Base-by-base conservation (phyloP, 1,284 basidiomycete species). In the Prillingera fragicola region DNA sequence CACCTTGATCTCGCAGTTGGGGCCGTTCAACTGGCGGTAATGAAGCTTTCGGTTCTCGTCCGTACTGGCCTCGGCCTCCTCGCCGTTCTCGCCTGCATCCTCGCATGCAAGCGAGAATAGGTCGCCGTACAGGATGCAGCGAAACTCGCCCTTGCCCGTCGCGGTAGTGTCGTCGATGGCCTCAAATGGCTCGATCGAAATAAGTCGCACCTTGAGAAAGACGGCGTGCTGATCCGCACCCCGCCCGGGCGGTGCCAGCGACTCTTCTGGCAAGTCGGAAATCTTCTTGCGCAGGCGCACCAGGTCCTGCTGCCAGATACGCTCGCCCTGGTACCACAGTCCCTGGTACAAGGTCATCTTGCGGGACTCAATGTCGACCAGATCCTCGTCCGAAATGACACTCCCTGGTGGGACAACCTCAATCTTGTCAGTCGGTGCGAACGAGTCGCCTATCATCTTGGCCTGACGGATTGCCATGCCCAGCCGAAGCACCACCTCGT, bases 221-320 rank as follows among this genome's bases (percentile, higher is more conserved):
- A 65, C 58, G 0, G 48, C 54, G 9, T 57, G 44, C 9, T 54
- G 45, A 21, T 32, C 32, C 1, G 62, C 50, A 2, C 57, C 59
- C 2, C 45, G 36, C 1, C 48, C 40, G 6, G 62, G 57, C 2
- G 46, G 27, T 3, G 45, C 35, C 10, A 59, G 42, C 3, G n/a
- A 18, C 21, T 54, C 56, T 2, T 31, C 12, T 0, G 64, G 63
- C 9, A 69, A 37, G 6, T 60, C 56, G 4, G 14, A 19, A 2
- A 62, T 50, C 21, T 40, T 32, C 29, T 60, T 58, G 37, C 59
- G 59, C 37, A 91, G 71, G n/a, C 87, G 78, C 19, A 90, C 80
- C 42, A 90, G 77, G 53, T 91, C 87, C 48, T 85, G 84, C 8
- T 77, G 73, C 87, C 87, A 91, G 43, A 91, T 83, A n/a, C 85